A percentile compares a stretch with the other conserved stretches of the same genome.
Conservation (phyloP, 2,329 filamentous ascomycete genomes). For the Catunica adiposa region DNA sequence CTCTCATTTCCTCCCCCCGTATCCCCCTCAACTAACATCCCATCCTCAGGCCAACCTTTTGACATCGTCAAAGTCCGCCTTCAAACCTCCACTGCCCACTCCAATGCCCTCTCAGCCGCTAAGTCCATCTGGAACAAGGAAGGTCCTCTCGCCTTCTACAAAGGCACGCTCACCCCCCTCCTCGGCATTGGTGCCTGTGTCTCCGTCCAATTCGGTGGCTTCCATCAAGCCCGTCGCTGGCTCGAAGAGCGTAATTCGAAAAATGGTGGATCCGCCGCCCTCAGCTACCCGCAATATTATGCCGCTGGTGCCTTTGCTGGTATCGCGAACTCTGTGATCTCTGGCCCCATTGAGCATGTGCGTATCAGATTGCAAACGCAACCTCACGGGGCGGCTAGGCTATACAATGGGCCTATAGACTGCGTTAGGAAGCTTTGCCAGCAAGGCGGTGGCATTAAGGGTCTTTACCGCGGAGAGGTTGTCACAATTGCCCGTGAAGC, state of each 20-base stretch:
- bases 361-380: slow-evolving; percentile 93
- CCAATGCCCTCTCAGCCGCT: slow-evolving; percentile 64
- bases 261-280: slow-evolving; percentile 34
- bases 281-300: slow-evolving; percentile 80
- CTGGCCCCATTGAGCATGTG: slow-evolving; percentile 88
- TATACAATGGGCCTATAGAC: slow-evolving; percentile 77
- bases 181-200: slow-evolving; percentile 94
- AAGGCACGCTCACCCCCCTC: slow-evolving; percentile 86
- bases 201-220: slow-evolving; percentile 95
- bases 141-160: slow-evolving; percentile 88
- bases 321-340: slow-evolving; percentile 74
- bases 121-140: slow-evolving; percentile 74
- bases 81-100: slow-evolving; percentile 73
- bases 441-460: slow-evolving; percentile 48
- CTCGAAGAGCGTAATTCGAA: slow-evolving; percentile 63
- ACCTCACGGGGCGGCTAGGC: slow-evolving; percentile 61
- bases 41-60: slow-evolving; percentile 45
- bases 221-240: slow-evolving; percentile 76
- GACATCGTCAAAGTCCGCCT: slow-evolving; percentile 97
- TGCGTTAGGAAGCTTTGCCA: slow-evolving; percentile 71
- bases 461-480: slow-evolving; percentile 71
- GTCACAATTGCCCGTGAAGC: slow-evolving; percentile 82
- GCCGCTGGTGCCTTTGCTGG: slow-evolving; percentile 82
- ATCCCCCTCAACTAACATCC: background rate
- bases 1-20: slow-evolving; percentile 13